Conservation (phyloP, 78 protist genomes). For the Salpingoeca rosetta region DNA sequence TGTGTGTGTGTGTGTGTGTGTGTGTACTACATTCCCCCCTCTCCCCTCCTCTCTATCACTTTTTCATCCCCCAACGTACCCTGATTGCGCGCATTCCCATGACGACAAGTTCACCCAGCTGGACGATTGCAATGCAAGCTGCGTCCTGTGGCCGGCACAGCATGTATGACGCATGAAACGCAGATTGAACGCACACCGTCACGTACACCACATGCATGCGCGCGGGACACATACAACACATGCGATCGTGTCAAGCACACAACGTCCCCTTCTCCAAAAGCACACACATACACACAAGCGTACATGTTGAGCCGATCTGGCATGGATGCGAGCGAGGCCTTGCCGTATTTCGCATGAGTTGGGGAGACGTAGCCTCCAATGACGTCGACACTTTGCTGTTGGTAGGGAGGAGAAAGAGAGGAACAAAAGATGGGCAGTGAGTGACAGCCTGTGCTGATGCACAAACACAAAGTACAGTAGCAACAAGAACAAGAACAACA, state of each 20-base stretch:
- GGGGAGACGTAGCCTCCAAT: slow-evolving; percentile 19
- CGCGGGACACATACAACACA: neutral
- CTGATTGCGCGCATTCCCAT: slow-evolving; percentile 9
- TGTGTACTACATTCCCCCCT: no score
- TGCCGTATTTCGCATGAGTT: slow-evolving; percentile 6
- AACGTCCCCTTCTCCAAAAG: no score
- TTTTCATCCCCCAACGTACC: no score
- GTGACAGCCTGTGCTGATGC: neutral
- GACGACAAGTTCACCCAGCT: neutral
- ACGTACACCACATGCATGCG: neutral
- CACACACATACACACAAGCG: no score
- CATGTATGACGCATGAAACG: neutral
- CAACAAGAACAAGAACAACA: neutral
- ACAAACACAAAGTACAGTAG: neutral
- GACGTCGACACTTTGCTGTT: neutral
- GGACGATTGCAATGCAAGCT: neutral
- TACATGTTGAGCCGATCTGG: neutral
- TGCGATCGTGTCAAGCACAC: neutral
- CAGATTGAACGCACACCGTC: neutral
- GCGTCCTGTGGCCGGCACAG: neutral
- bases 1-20: no score
- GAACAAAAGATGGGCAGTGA: no score
- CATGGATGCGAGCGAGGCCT: neutral
- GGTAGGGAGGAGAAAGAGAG: no score
- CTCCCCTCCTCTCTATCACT: no score